Conservation (phyloP, 176 grass and related monocot species). For the Zoysia japonica region DNA sequence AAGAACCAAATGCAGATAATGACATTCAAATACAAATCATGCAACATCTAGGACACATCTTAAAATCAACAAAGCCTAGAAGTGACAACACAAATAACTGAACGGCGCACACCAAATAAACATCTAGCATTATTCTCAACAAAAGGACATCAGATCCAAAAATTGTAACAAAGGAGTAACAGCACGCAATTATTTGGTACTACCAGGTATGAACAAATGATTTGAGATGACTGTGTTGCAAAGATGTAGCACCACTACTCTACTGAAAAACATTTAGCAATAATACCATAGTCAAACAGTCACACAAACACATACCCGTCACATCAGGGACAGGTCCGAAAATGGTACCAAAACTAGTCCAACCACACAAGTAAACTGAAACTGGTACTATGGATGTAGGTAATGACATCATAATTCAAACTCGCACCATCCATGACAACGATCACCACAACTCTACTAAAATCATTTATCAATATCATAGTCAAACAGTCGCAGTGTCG, state of each 20-base stretch:
- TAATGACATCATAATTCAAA: slow-evolving; percentile 31
- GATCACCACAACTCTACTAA: neutral
- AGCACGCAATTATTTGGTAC: neutral
- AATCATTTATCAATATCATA: neutral
- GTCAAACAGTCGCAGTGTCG: slow-evolving; percentile 11
- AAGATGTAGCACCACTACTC: neutral
- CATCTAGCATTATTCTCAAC: neutral
- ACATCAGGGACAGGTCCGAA: slow-evolving; percentile 23
- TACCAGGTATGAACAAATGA: neutral
- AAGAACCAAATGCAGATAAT: neutral
- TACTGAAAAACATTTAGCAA: neutral
- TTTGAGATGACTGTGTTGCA: slow-evolving; percentile 10
- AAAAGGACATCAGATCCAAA: neutral
- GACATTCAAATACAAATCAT: neutral
- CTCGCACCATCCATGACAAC: slow-evolving; percentile 42
- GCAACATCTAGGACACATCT: neutral
- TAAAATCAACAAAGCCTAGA: neutral
- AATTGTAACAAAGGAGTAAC: neutral
- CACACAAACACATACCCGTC: neutral
- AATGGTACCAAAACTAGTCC: slow-evolving; percentile 8
- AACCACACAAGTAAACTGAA: neutral
- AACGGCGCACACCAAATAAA: neutral
- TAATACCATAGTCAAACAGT: slow-evolving; percentile 24
- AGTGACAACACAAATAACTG: neutral
- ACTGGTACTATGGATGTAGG: neutral